Conservation (phyloP, 148 eudicot genomes). For the Mesembryanthemum crystallinum region DNA sequence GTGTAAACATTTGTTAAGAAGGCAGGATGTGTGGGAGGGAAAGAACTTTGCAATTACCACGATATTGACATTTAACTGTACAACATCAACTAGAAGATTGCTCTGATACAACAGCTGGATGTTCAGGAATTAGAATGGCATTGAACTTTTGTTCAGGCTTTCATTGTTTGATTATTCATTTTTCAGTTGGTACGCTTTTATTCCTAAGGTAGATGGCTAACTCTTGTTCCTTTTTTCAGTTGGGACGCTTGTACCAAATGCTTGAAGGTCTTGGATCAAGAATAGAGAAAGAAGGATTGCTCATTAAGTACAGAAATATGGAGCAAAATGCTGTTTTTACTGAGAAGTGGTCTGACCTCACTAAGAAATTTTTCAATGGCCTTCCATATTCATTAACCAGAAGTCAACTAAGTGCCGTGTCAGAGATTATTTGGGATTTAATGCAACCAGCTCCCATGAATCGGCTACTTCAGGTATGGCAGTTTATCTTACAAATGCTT, state of each 20-base stretch:
- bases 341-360: slow-evolving; percentile 78
- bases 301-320: slow-evolving; percentile 68
- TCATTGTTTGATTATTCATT: slow-evolving; percentile 4
- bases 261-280: slow-evolving; percentile 86
- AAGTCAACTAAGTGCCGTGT: slow-evolving; percentile 76
- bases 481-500: background rate
- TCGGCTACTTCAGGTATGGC: slow-evolving; percentile 80
- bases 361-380: slow-evolving; percentile 56
- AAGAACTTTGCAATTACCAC: no score
- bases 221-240: slow-evolving; percentile 35
- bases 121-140: background rate
- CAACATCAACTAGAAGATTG: no score
- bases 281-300: slow-evolving; percentile 75
- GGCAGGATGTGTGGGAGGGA: no score
- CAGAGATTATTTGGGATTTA: slow-evolving; percentile 92
- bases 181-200: slow-evolving; percentile 67
- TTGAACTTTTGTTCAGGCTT: background rate
- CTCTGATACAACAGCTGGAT: background rate
- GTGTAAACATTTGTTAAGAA: no score
- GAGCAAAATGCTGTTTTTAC: slow-evolving; percentile 40
- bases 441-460: slow-evolving; percentile 90
- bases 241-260: slow-evolving; percentile 88
- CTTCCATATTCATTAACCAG: slow-evolving; percentile 80
- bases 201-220: background rate
- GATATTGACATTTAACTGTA: no score